Evolutionary conservation across 371 early-diverging fungal genomes (phyloP), one percentile per base, ranked within the genome.

Genomic region (Actinomortierella ambigua): DNA sequence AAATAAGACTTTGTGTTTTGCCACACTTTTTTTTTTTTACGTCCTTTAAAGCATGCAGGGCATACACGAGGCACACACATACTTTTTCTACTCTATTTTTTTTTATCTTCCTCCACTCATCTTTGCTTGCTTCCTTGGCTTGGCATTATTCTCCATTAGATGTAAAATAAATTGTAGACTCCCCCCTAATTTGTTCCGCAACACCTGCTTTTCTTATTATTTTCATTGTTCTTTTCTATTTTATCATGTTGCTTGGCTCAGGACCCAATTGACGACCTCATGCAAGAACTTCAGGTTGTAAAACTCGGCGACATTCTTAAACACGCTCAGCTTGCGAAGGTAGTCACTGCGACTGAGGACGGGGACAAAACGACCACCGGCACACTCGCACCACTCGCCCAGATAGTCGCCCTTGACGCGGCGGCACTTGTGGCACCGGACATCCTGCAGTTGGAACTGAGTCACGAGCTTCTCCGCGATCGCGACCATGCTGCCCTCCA

Each of bases 401-500:
- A 97, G 50, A 53, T 94, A 90, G 49, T 94, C 92, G 2, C 81
- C 84, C 62, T 92, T 93, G 47, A 95, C 83, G 44, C 82, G 68
- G 17, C 86, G 83, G 61, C 98, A 98, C 41, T 91, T 91, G 8
- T 64, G 62, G 76, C 98, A 98, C 29, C 79, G 75, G 29, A 95
- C 60, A 60, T 96, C 97, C 76, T 97, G 97, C 47, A 90, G 77
- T 76, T 97, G 96, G 81, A 95, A 82, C 54, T 90, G 84, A 22
- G 84, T 80, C 14, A 95, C 77, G 66, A 98, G 81, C 7, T 80
- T 68, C 56, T 93, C 90, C 65, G 96, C 96, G 58, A 97, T 90
- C 27, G 85, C 81, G 14, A 94, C 80, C 68, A 96, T 83, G 4
- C 82, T 76, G 61, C 90, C 89, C 76, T 98, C 96, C 51, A 96